A percentile compares a stretch with the other conserved stretches of the same genome.
phyloP scores from a whole-genome alignment of 164 flowering plant genomes.

The Piper betle region DNA sequence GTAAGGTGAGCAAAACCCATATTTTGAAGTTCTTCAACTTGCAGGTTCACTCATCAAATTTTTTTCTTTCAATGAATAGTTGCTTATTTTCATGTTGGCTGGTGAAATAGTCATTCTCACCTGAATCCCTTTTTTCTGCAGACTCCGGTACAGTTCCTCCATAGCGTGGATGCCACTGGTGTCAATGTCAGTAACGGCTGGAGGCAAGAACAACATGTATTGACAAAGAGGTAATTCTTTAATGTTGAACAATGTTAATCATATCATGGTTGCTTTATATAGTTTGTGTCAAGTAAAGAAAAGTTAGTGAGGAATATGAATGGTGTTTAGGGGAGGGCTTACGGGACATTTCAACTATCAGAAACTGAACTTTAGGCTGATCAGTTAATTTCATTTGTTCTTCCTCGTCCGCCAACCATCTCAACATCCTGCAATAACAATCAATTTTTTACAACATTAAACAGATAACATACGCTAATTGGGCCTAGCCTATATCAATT shows the following conservation, averaged over 20 bases:
- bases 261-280: background rate
- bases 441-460: background rate
- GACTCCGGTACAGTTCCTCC: conserved; percentile 52
- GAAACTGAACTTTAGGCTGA: conserved; percentile 29
- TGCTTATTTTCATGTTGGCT: background rate
- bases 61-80: background rate
- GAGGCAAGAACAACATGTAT: background rate
- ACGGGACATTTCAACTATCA: conserved; percentile 85
- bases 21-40: background rate
- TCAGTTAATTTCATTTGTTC: conserved; percentile 23
- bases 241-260: background rate
- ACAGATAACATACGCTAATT: background rate
- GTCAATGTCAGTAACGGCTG: conserved; percentile 88
- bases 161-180: conserved; percentile 84
- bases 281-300: no score
- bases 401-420: conserved; percentile 71
- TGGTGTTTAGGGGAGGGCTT: conserved; percentile 10
- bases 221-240: background rate
- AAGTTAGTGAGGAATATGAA: background rate
- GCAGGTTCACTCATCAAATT: background rate
- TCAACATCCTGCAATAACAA: conserved; percentile 40
- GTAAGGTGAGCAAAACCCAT: conserved; percentile 2
- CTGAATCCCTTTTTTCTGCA: conserved; percentile 54
- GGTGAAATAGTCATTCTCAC: conserved; percentile 14
- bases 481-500: background rate